Conservation (phyloP, 192 early-diverging fungal genomes). For the Backusella sp. region DNA sequence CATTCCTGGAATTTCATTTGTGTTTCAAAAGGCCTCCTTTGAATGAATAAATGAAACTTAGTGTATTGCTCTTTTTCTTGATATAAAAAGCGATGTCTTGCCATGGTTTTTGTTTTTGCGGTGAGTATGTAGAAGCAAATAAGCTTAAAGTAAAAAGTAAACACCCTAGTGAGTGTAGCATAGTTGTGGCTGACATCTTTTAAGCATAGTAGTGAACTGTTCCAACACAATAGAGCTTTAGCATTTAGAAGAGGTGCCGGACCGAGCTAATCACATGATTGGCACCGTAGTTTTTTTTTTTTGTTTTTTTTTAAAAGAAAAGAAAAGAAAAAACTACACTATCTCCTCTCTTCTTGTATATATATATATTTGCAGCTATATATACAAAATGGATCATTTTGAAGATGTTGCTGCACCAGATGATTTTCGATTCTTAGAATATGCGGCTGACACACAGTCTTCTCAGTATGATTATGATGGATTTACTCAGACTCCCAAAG, state of each 20-base stretch:
- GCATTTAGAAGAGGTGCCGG: background rate
- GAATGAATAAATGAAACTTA: background rate
- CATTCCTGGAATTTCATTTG: background rate
- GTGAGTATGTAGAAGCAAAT: background rate
- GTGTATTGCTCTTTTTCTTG: background rate
- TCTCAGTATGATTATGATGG: constrained; percentile 70
- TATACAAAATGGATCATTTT: constrained; percentile 33
- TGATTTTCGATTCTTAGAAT: constrained; percentile 58
- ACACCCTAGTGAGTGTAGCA: no score
- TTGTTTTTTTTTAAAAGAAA: background rate
- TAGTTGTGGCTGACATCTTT: no score
- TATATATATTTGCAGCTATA: background rate
- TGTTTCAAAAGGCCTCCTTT: background rate
- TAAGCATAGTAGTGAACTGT: no score
- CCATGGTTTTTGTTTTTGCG: background rate
- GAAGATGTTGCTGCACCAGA: constrained; percentile 35
- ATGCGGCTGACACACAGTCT: constrained; percentile 55
- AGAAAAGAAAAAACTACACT: background rate
- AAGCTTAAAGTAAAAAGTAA: background rate
- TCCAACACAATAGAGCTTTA: no score
- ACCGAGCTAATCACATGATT: background rate
- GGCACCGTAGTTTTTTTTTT: background rate
- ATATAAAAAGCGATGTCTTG: background rate
- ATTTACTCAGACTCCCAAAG: constrained; percentile 43
- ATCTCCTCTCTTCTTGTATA: background rate